Evolutionary conservation across 202 grass and related monocot species (phyloP).

Genomic region (Schoenoplectus triqueter): DNA sequence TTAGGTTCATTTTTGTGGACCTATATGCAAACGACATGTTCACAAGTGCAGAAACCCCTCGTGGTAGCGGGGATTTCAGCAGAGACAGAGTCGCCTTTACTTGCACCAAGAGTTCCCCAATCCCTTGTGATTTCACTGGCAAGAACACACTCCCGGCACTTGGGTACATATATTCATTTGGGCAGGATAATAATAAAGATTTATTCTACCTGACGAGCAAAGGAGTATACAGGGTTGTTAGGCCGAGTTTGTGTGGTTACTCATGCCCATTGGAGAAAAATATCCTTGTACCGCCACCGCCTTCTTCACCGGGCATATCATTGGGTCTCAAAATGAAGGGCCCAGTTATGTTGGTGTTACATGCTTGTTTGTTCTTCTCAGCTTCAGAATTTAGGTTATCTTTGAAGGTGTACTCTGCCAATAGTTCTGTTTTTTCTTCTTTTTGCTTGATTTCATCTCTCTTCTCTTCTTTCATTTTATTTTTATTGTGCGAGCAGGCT

Average conservation of each 20-base stretch:
- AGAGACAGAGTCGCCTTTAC: conserved; percentile 40
- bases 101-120: conserved; percentile 46
- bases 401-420: not conserved
- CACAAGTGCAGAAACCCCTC: conserved; percentile 49
- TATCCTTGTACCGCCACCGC: not conserved
- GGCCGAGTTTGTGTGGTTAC: conserved; percentile 47
- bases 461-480: not conserved
- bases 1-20: conserved; percentile 72
- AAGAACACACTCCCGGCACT: conserved; percentile 32
- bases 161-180: conserved; percentile 50
- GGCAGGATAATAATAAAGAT: conserved; percentile 53
- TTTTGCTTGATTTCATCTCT: not conserved
- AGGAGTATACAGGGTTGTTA: conserved; percentile 48
- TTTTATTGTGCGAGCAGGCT: not conserved
- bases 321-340: not conserved
- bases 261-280: conserved; percentile 24
- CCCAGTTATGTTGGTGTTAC: not conserved
- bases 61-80: conserved; percentile 58
- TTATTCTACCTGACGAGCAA: conserved; percentile 46
- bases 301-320: not conserved
- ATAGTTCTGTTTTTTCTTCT: not conserved
- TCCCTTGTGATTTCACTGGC: conserved; percentile 37
- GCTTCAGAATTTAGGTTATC: conserved; percentile 3
- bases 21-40: conserved; percentile 69
- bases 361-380: conserved; percentile 6